Base-by-base conservation (phyloP, 805 yeast genomes). In the Ogataea corticis region DNA sequence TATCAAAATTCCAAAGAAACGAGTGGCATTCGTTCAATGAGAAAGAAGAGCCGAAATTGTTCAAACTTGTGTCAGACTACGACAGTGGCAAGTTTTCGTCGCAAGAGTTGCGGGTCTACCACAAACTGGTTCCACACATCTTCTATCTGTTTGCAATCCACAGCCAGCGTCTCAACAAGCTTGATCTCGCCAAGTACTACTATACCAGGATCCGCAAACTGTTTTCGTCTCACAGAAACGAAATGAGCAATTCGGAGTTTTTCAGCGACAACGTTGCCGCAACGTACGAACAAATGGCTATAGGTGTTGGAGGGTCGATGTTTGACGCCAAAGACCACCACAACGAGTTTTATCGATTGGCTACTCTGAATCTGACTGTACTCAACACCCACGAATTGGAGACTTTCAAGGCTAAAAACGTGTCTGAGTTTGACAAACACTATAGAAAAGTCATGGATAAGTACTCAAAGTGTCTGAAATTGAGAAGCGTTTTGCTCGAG, bases 71-170 rank as follows among this genome's bases (percentile, higher is more conserved):
- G 42, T 44, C 48, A 17, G 59, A 57, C 15, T 73, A 70, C 48
- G 70, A 72, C 42, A 36, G 56, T 1, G 69, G 70, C 2, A 49
- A 49, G 17, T 69, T 71, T 41, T 62, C 72, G 2, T 62, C 63
- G 2, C 73, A 69, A 47, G 79, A 76, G 41, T 50, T 69, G 41
- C 48, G 60, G n/a, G 55, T 66, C 19, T 71, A 67, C 46, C 67
- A 65, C 38, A 57, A 59, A 19, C 45, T 75, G 16, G 46, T 71
- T 3, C 71, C 77, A 2, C 57, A 61, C 30, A 55, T 73, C 3
- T 65, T 64, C 23, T 74, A 71, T 47, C 47, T 76, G 15, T 65
- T 69, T 38, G 82, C 71, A 1, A 37, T 68, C 3, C 63, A 66
- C 41, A 61, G 65, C 48, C 81, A 76, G 40, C 46, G 58, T 13